Evolutionary conservation across 2,329 filamentous ascomycete species (phyloP).

Genomic region (Ceratocystis destructans): DNA sequence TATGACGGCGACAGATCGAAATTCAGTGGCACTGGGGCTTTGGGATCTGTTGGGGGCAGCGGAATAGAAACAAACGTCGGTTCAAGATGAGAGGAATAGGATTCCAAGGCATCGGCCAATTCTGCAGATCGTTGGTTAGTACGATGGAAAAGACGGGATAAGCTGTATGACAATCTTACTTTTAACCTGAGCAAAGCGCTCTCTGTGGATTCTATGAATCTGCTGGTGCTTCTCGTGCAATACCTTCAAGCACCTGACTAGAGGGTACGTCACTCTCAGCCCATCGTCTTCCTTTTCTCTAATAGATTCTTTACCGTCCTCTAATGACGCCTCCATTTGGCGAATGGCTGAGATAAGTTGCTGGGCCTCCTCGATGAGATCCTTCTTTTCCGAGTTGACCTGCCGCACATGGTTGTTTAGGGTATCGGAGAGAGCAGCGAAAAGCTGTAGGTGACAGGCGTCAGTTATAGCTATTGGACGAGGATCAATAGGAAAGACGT

Average conservation of each 20-base stretch:
- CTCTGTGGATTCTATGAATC: constrained; percentile 69
- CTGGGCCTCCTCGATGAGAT: constrained; percentile 79
- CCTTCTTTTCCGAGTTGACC: constrained; percentile 78
- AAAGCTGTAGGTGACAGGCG: constrained; percentile 47
- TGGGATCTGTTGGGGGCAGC: constrained; percentile 67
- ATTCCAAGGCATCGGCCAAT: constrained; percentile 83
- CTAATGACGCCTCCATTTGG: constrained; percentile 85
- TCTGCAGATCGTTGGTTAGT: constrained; percentile 38
- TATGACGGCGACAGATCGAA: constrained; percentile 92
- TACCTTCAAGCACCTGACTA: constrained; percentile 61
- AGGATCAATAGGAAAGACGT: constrained; percentile 24
- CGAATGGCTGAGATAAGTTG: constrained; percentile 71
- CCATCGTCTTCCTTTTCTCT: constrained; percentile 54
- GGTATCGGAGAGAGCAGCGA: constrained; percentile 79
- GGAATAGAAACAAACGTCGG: constrained; percentile 72
- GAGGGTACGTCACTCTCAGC: constrained; percentile 66
- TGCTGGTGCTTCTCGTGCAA: constrained; percentile 78
- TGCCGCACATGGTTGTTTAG: constrained; percentile 77
- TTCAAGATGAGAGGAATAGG: constrained; percentile 92
- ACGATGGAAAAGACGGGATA: not conserved
- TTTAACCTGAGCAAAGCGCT: constrained; percentile 89
- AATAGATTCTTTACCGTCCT: constrained; percentile 54
- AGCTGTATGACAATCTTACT: constrained; percentile 42
- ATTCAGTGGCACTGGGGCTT: constrained; percentile 60
- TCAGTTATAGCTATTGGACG: not conserved